Percentiles rank a stretch among this genome's conserved stretches.
Conservation (phyloP, 805 yeast genomes). For the Candida ponderosae region DNA sequence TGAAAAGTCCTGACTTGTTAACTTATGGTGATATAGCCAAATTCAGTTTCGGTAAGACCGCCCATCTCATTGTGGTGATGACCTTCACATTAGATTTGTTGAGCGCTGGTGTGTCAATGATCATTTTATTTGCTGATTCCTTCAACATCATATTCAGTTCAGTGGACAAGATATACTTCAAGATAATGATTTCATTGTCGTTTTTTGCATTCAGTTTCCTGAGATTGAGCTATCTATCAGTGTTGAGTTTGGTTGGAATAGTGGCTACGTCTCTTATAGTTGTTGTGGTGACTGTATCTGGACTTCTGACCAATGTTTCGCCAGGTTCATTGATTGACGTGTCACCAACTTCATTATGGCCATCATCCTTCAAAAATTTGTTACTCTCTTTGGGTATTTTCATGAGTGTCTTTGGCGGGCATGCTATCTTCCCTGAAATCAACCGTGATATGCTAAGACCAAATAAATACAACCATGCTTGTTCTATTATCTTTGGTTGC, state of each 20-base stretch:
- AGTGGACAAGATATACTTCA: conserved; percentile 30
- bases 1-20: conserved; percentile 28
- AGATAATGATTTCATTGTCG: conserved; percentile 28
- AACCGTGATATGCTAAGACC: conserved; percentile 74
- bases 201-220: conserved; percentile 44
- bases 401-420: conserved; percentile 81
- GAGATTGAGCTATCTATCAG: conserved; percentile 46
- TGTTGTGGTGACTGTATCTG: conserved; percentile 37
- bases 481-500: conserved; percentile 47
- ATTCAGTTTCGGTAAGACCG: conserved; percentile 36
- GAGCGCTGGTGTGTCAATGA: conserved; percentile 55
- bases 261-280: conserved; percentile 45
- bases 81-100: conserved; percentile 48
- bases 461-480: conserved; percentile 41
- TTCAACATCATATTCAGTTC: conserved; percentile 38
- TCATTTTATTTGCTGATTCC: conserved; percentile 54
- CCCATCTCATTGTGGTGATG: conserved; percentile 35
- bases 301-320: conserved; percentile 28
- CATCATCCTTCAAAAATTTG: conserved; percentile 25
- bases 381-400: conserved; percentile 53
- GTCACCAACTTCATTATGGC: conserved; percentile 37
- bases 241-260: conserved; percentile 50
- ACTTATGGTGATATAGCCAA: conserved; percentile 58
- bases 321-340: conserved; percentile 52
- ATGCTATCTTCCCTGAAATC: conserved; percentile 74